These are phyloP conservation scores for Hymenoscyphus repandus DNA, from an alignment of 2,329 filamentous ascomycete genomes.

Conservation along the genomic window DNA sequence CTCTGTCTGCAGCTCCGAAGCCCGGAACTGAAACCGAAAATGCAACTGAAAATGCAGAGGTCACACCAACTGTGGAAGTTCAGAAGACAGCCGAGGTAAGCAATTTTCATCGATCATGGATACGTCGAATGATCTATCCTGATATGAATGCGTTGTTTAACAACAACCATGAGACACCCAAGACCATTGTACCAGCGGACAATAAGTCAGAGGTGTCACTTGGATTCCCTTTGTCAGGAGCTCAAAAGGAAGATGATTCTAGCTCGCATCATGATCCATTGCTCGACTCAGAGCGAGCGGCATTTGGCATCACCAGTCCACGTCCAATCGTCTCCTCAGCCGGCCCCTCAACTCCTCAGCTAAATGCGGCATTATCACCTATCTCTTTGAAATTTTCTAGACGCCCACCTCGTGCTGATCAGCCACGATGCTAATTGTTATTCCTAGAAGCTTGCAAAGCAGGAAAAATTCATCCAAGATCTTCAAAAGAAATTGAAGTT, in stretches of 20 bases:
- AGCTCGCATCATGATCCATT: too few species aligned
- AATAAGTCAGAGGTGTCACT: too few species aligned
- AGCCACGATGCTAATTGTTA: slow-evolving; percentile 17
- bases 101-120: slow-evolving; percentile 1
- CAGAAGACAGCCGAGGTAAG: slow-evolving; percentile 54
- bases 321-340: too few species aligned
- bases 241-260: too few species aligned
- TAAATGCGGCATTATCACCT: too few species aligned
- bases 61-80: slow-evolving; percentile 28
- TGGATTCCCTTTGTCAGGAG: too few species aligned
- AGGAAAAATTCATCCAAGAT: slow-evolving; percentile 24
- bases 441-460: slow-evolving; percentile 25
- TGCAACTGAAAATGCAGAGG: neutral
- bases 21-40: too few species aligned
- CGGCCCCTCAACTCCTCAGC: too few species aligned
- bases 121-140: neutral
- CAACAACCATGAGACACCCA: neutral
- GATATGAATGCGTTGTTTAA: neutral
- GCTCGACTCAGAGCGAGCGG: too few species aligned
- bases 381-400: too few species aligned
- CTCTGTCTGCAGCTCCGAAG: neutral
- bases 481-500: slow-evolving; percentile 26
- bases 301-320: too few species aligned
- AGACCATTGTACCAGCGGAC: too few species aligned
- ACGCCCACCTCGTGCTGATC: neutral